Evolutionary conservation across 2,329 filamentous ascomycete genomes (phyloP), one percentile per base, ranked within the genome.

Genomic region (Aspergillus tubingensis): DNA sequence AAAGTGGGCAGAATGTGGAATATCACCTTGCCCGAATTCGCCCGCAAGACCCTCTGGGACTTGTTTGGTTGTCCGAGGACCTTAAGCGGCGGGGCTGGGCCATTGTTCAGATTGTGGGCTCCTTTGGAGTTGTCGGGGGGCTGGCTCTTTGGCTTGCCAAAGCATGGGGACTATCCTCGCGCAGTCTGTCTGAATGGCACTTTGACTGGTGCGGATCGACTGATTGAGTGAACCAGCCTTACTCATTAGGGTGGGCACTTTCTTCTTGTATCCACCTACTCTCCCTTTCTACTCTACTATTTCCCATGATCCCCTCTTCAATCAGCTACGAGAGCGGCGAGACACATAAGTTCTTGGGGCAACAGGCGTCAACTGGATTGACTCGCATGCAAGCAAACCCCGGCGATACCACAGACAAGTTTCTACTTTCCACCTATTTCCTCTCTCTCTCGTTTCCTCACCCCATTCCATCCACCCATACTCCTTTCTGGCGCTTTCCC

Each of bases 1-100:
- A 66, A 54, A 65, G 66, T 25, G 68, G 67, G 5, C 63, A 68
- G 67, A 65, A 63, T 54, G 59, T 73, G 69, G 59, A 74, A 68
- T 73, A 79, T 67, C 69, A 72, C 62, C 60, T 72, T 52, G 52
- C 69, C 3, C 61, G 76, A 19, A 66, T 83, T 51, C 81, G 82
- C 66, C 82, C 86, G 36, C 84, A 90, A 61, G 93, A 97, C 73
- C 93, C 93, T 0, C 81, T 96, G 0, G 92, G 92, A 0, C 74
- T 96, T 38, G 81, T 96, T 54, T 83, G 88, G 62, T 83, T 92
- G 64, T 85, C 86, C 2, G 86, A 89, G 19, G 84, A 86, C 38
- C 70, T 96, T 41, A 87, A 84, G 67, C 82, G 83, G 48, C 84
- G 83, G 49, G 85, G 90, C 0, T 88, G 88, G 80, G 75, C 89